Evolutionary conservation across 176 grass and related monocot species (phyloP).

Genomic region (Olyra latifolia): DNA sequence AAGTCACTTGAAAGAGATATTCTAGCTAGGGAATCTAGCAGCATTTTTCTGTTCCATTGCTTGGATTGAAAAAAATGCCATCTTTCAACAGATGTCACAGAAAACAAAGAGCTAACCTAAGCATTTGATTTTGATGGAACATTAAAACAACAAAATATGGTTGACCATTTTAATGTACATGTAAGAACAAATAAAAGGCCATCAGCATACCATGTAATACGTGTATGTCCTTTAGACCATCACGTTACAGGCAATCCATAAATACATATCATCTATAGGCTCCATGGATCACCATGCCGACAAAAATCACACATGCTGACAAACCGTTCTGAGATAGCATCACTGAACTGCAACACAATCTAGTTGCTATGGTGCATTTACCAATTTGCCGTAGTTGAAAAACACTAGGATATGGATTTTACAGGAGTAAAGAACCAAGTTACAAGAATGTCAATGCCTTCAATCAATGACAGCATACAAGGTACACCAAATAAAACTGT

Average conservation of each 20-base stretch:
- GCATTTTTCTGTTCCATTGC: neutral
- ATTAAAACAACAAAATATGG: neutral
- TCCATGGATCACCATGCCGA: neutral
- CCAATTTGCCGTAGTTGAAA: neutral
- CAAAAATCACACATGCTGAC: neutral
- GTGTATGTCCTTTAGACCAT: neutral
- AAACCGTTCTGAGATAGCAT: neutral
- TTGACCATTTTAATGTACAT: neutral
- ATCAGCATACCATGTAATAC: neutral
- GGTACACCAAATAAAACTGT: slow-evolving; percentile 29
- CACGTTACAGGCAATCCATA: neutral
- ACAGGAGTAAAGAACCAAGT: slow-evolving; percentile 22
- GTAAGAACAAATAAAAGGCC: neutral
- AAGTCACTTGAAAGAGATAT: slow-evolving; percentile 2
- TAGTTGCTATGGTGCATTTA: slow-evolving; percentile 15
- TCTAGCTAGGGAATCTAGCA: neutral
- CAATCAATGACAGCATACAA: slow-evolving; percentile 31
- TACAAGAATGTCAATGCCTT: slow-evolving; percentile 27
- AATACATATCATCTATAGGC: neutral
- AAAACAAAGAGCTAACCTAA: slow-evolving; percentile 7
- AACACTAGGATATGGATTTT: slow-evolving; percentile 9
- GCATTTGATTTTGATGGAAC: neutral
- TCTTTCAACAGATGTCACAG: slow-evolving; percentile 3
- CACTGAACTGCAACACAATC: neutral
- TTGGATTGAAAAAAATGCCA: neutral